Conservation (phyloP, 352 stramenopile species). For the Phytophthora parvispora region DNA sequence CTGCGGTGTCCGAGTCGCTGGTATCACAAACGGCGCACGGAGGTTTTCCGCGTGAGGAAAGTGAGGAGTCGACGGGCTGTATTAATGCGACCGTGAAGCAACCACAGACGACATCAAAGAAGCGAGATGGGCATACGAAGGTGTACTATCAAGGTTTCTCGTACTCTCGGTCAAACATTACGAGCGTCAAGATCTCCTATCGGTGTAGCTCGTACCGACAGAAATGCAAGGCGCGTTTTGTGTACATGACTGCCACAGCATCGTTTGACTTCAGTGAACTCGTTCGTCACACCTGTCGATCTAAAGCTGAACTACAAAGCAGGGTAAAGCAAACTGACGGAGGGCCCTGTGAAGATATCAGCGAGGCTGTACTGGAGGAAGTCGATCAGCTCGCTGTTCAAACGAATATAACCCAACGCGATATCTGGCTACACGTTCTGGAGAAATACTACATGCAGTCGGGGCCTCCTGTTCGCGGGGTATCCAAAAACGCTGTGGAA, state of each 20-base stretch:
- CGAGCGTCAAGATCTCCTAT: background rate
- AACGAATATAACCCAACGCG: background rate
- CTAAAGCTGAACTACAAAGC: background rate
- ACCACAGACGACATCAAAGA: background rate
- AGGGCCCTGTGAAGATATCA: background rate
- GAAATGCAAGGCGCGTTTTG: background rate
- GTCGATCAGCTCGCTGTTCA: conserved; percentile 4
- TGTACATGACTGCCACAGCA: background rate
- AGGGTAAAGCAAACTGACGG: no score
- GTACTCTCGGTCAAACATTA: background rate
- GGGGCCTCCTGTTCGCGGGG: background rate
- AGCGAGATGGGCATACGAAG: background rate
- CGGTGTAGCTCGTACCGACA: conserved; percentile 1
- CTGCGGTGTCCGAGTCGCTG: background rate
- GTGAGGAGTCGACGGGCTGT: background rate
- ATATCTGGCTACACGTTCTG: background rate
- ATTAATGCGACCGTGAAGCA: background rate
- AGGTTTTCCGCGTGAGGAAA: background rate
- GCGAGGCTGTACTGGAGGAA: background rate
- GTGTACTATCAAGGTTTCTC: conserved; percentile 6
- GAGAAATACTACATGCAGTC: conserved; percentile 5
- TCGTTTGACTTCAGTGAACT: conserved; percentile 4
- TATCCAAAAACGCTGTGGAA: background rate
- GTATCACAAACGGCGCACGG: background rate
- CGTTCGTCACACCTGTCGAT: background rate